Conservation (phyloP, 345 rosid genomes). For the Lepidium didymum region DNA sequence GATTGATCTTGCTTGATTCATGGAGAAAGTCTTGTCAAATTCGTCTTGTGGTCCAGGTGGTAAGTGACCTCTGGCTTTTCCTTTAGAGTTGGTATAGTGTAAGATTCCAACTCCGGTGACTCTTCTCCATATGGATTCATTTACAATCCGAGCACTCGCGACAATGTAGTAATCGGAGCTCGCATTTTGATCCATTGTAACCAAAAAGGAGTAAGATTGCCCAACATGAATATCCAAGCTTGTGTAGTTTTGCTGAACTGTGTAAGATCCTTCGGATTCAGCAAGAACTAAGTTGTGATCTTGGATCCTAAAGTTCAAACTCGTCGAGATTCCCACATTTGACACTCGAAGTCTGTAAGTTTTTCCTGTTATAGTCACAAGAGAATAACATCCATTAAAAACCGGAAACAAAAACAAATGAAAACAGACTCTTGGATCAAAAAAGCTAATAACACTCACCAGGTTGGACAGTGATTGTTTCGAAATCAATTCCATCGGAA, state of each 20-base stretch:
- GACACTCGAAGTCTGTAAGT: conserved; percentile 87
- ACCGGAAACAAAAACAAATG: background rate
- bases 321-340: conserved; percentile 89
- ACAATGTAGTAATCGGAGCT: conserved; percentile 97
- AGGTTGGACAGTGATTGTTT: conserved; percentile 79
- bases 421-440: background rate
- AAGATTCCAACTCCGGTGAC: conserved; percentile 95
- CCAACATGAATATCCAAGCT: conserved; percentile 98
- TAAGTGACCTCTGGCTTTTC: conserved; percentile 81
- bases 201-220: conserved; percentile 82
- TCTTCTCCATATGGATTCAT: conserved; percentile 79
- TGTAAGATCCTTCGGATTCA: conserved; percentile 91
- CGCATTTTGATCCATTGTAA: conserved; percentile 95
- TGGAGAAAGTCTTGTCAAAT: conserved; percentile 87
- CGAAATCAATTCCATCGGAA: conserved; percentile 63
- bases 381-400: background rate
- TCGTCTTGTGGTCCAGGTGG: conserved; percentile 80
- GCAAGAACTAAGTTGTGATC: conserved; percentile 83
- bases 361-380: conserved; percentile 47
- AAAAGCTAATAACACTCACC: conserved; percentile 39
- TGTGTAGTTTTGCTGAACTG: conserved; percentile 95
- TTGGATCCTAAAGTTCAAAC: conserved; percentile 95
- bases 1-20: conserved; percentile 99
- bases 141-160: conserved; percentile 89
- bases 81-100: conserved; percentile 89